Evolutionary conservation across 2,329 filamentous ascomycete species (phyloP).

Genomic region (Penicillium polonicum): DNA sequence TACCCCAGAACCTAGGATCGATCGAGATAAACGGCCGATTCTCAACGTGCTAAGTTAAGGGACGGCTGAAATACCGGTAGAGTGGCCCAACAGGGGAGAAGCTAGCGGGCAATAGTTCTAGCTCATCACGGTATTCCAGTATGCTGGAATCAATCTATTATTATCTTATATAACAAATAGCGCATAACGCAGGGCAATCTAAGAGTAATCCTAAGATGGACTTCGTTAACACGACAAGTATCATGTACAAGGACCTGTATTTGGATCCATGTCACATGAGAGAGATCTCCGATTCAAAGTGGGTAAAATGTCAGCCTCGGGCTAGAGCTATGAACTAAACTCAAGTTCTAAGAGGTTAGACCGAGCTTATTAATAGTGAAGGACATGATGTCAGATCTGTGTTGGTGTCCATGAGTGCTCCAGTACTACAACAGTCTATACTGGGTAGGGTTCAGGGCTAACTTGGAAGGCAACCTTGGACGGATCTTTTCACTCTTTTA

Average conservation of each 20-base stretch:
- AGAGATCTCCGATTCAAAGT: conserved; percentile 16
- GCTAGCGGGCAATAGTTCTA: conserved; percentile 1
- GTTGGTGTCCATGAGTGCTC: not conserved
- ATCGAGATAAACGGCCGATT: conserved; percentile 8
- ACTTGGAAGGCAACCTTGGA: not conserved
- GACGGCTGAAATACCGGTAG: not conserved
- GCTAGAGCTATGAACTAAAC: not conserved
- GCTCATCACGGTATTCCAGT: not conserved
- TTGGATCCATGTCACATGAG: conserved; percentile 14
- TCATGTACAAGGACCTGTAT: conserved; percentile 5
- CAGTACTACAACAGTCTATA: not conserved
- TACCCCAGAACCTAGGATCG: conserved; percentile 1
- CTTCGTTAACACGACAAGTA: not conserved
- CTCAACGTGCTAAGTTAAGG: conserved; percentile 9
- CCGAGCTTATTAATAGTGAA: conserved; percentile 6
- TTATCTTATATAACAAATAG: not conserved
- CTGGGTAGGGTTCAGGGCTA: not conserved
- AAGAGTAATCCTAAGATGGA: not conserved
- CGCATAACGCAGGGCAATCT: not conserved
- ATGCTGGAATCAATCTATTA: conserved; percentile 2
- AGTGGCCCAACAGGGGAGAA: not conserved
- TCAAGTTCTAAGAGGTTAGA: conserved; percentile 1
- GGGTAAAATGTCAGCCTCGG: conserved; percentile 17
- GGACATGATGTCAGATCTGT: conserved; percentile 14
- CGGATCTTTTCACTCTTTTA: not conserved